These are phyloP conservation scores for Sugiyamaella xylanicola DNA, from an alignment of 1,139 yeast genomes.

Conservation along the genomic window DNA sequence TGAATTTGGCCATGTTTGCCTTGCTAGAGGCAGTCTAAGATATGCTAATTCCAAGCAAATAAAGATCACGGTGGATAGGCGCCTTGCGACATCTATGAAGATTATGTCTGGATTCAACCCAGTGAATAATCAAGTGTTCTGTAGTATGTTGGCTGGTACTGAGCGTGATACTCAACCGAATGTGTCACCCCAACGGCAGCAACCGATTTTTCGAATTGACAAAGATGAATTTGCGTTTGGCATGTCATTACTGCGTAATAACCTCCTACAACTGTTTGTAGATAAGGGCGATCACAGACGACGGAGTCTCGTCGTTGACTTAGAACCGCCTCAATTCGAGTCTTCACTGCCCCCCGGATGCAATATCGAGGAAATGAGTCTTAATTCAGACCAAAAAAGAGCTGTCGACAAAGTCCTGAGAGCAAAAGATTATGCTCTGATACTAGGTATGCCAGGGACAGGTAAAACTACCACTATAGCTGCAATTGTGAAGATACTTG, in stretches of 20 bases:
- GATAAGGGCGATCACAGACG: conserved; percentile 54
- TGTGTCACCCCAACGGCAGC: conserved; percentile 12
- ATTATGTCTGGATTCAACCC: conserved; percentile 49
- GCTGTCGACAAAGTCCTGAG: conserved; percentile 69
- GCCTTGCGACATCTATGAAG: conserved; percentile 52
- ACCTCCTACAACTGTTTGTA: conserved; percentile 67
- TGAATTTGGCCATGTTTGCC: conserved; percentile 74
- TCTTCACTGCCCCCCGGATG: conserved; percentile 13
- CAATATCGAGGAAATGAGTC: conserved; percentile 28
- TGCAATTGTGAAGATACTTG: conserved; percentile 63
- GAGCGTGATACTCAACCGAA: conserved; percentile 17
- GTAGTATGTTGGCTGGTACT: conserved; percentile 48
- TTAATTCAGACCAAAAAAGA: conserved; percentile 67
- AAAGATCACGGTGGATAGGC: conserved; percentile 53
- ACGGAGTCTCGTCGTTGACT: conserved; percentile 65
- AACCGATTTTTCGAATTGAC: conserved; percentile 63
- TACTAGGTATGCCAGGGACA: conserved; percentile 98
- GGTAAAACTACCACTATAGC: conserved; percentile 96
- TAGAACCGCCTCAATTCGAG: conserved; percentile 51
- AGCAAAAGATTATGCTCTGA: conserved; percentile 73
- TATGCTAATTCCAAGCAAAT: conserved; percentile 45
- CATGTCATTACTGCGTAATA: conserved; percentile 73
- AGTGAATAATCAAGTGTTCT: conserved; percentile 51
- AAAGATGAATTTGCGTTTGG: conserved; percentile 78
- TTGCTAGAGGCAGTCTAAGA: conserved; percentile 63